Evolutionary conservation across 768 basidiomycete species (phyloP), one percentile per base, ranked within the genome.

Genomic region (Russula foetens): DNA sequence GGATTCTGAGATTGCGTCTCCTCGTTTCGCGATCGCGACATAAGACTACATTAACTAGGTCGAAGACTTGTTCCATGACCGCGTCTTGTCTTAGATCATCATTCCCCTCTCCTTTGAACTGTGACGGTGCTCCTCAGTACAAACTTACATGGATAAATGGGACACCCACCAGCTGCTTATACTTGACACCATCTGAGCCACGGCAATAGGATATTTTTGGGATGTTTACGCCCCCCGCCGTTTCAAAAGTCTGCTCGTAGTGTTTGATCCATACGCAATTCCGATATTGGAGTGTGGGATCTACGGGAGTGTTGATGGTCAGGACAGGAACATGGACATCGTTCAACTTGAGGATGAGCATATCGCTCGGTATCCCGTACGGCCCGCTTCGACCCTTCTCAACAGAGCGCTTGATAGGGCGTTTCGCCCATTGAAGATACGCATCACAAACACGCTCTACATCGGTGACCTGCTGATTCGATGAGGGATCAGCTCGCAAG

Each of bases 1-100:
- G 81, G 57, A 97, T 84, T 44, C 76, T 75, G 24, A 99, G 76
- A 43, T 82, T 74, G 11, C 97, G 84, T 54, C 81, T 79, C 53
- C 80, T 78, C 0, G 94, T 93, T 67, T 90, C 84, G 33, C 84
- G 78, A 70, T 99, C 93, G 19, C 77, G 77, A 2, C 68, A 68
- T 17, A 99, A 79, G 2, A 98, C 80, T 9, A 80, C 73, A 64
- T 98, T 98, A 58, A 94, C 88, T 21, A 98, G 78, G 21, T 84
- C 83, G 68, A 99, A 99, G 2, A 97, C 92, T 72, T 99, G 97
- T 68, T 98, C 92, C 95, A 99, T 98, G 54, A 98, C 93, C 0
- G 95, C 95, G 69, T 99, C 97, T 72, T 99, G 97, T 43, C 97
- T 85, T 48, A 97, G 71, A 68, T 99, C 97, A 66, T 99, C 97